phyloP scores from a whole-genome alignment of 2,329 filamentous ascomycete genomes.

The Aspergillus tubingensis region DNA sequence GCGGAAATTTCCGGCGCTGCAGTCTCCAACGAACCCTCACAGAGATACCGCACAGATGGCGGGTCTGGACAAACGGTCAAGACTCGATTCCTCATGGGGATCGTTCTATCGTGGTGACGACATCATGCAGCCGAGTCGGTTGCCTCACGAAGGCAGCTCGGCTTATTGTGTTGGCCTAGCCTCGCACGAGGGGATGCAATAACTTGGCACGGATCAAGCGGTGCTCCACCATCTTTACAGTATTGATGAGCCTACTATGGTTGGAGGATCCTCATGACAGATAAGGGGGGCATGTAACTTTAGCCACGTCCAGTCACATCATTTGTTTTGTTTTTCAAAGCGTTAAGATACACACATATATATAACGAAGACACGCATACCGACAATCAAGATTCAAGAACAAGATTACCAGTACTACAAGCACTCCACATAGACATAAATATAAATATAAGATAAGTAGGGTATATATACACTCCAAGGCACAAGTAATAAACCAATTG shows the following conservation, averaged over 20 bases:
- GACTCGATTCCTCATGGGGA: neutral
- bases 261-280: neutral
- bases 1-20: conserved; percentile 14
- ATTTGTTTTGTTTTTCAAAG: neutral
- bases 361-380: neutral
- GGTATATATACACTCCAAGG: conserved; percentile 7
- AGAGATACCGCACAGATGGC: neutral
- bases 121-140: neutral
- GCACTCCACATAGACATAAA: neutral
- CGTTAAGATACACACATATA: neutral
- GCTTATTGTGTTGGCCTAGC: conserved; percentile 6
- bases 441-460: too few species aligned
- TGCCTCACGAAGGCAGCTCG: neutral
- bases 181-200: neutral
- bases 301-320: neutral
- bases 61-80: conserved; percentile 15
- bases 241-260: neutral
- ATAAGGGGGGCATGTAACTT: neutral
- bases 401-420: neutral
- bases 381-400: neutral
- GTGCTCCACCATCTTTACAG: too few species aligned
- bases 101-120: neutral
- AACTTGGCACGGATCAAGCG: too few species aligned
- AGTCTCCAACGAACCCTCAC: neutral
- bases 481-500: neutral